Conservation (phyloP, 176 grass and related monocot genomes). For the Chrysopogon serrulatus region DNA sequence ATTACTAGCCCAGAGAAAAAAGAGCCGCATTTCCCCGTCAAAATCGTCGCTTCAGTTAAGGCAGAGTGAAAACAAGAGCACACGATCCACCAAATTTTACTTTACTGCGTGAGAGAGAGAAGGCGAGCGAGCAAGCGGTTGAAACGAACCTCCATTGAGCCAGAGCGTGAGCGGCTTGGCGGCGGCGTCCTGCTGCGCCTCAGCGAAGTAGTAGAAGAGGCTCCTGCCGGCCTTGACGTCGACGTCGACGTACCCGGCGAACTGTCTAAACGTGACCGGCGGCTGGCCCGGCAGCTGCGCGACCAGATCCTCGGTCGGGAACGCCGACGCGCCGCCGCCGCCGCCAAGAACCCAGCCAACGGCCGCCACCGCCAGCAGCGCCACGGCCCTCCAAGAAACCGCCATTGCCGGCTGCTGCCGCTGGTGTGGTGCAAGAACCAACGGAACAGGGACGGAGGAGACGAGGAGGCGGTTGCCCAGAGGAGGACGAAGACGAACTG, state of each 20-base stretch:
- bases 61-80: neutral
- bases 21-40: neutral
- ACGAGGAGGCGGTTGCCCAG: neutral
- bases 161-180: slow-evolving; percentile 88
- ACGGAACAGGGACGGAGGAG: neutral
- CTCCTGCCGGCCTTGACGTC: slow-evolving; percentile 65
- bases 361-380: slow-evolving; percentile 11
- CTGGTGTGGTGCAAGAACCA: neutral
- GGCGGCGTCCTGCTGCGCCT: slow-evolving; percentile 56
- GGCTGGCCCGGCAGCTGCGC: slow-evolving; percentile 69
- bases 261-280: slow-evolving; percentile 71
- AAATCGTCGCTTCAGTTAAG: neutral
- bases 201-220: slow-evolving; percentile 97
- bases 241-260: slow-evolving; percentile 81
- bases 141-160: slow-evolving; percentile 83
- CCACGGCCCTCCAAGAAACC: slow-evolving; percentile 17
- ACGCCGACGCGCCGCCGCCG: slow-evolving; percentile 14
- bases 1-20: no score
- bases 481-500: neutral
- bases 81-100: neutral
- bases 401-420: slow-evolving; percentile 32
- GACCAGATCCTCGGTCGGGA: slow-evolving; percentile 75
- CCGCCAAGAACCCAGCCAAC: neutral
- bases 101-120: neutral
- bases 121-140: accelerated